Base-by-base conservation (phyloP, 1,284 basidiomycete species). In the Cystobasidium slooffiae region DNA sequence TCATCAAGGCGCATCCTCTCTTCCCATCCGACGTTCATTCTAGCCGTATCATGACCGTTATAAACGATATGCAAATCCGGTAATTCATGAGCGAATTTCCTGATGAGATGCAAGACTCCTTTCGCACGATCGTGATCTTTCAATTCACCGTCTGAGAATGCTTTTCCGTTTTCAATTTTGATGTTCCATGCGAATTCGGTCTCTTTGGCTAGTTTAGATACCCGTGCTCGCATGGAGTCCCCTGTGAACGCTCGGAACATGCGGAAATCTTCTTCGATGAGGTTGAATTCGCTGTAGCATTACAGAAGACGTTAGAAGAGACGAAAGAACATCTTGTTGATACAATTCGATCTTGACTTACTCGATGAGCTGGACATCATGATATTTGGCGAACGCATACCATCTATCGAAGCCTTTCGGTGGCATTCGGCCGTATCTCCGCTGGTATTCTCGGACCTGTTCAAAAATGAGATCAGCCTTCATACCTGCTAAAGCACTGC, bases 371-470 rank as follows among this genome's bases (percentile, higher is more conserved):
- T 81, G 81, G 70, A 84, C 82, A 18, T 80, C 76, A 76, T 83
- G 78, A 22, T 80, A 64, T 76, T 79, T 78, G 67, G 79, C 81
- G 75, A 79, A 82, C 56, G 70, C 79, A 73, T 81, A 85, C 80
- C 80, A 80, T 59, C 75, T 63, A 58, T 85, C 83, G 69, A 85
- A 85, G 0, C 85, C 85, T 68, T 80, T 82, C 0, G 85, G 85
- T 24, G 85, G 85, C 5, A 78, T 69, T 0, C 84, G 80, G 1
- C 78, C 77, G 75, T 85, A 83, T 39, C 84, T 72, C n/a, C 79
- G 75, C 39, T 77, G 75, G 75, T 85, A 85, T 74, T 83, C 83
- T 1, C 44, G 75, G 0, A 84, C 82, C 64, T 66, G 63, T 4
- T 16, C 3, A 53, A 6, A n/a, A 22, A 39, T 41, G 8, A 46